Conservation (phyloP, 1,284 basidiomycete species). For the Earliella scabrosa region DNA sequence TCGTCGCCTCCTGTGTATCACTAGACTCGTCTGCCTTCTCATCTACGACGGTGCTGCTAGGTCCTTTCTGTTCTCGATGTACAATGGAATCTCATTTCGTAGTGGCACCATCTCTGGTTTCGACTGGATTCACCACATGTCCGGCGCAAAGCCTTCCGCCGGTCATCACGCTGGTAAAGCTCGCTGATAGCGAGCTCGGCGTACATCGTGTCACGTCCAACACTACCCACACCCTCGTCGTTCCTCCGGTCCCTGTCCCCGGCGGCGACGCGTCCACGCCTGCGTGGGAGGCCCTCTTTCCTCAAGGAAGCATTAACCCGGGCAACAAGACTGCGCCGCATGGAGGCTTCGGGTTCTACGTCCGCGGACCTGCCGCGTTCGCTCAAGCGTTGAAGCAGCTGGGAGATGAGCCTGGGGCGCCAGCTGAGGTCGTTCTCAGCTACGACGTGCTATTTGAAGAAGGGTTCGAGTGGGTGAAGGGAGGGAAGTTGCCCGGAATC, state of each 20-base stretch:
- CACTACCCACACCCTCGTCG: slow-evolving; percentile 46
- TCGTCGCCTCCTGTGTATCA: too few relatives aligned
- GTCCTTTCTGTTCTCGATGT: too few relatives aligned
- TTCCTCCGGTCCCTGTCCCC: slow-evolving; percentile 33
- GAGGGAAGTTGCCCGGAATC: slow-evolving; percentile 68
- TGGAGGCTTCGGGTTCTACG: slow-evolving; percentile 67
- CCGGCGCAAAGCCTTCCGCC: slow-evolving; percentile 1
- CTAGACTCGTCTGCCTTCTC: too few relatives aligned
- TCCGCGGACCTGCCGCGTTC: slow-evolving; percentile 52
- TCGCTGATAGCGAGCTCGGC: slow-evolving; percentile 47
- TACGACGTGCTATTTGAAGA: slow-evolving; percentile 63
- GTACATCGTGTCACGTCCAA: slow-evolving; percentile 49
- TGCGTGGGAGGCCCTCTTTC: slow-evolving; percentile 66
- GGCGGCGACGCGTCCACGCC: slow-evolving; percentile 33
- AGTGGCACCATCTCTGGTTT: slow-evolving; percentile 6
- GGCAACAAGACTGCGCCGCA: slow-evolving; percentile 41
- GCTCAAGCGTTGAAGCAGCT: slow-evolving; percentile 35
- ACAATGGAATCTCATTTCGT: too few relatives aligned
- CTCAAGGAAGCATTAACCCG: slow-evolving; percentile 64
- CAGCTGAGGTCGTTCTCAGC: slow-evolving; percentile 55
- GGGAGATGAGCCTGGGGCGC: slow-evolving; percentile 25
- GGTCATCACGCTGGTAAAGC: slow-evolving; percentile 19
- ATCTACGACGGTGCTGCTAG: too few relatives aligned
- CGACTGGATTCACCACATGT: slow-evolving; percentile 31
- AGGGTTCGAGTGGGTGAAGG: slow-evolving; percentile 63